phyloP scores from a whole-genome alignment of 2,329 filamentous ascomycete species.

The Aaosphaeria pasadenensis region DNA sequence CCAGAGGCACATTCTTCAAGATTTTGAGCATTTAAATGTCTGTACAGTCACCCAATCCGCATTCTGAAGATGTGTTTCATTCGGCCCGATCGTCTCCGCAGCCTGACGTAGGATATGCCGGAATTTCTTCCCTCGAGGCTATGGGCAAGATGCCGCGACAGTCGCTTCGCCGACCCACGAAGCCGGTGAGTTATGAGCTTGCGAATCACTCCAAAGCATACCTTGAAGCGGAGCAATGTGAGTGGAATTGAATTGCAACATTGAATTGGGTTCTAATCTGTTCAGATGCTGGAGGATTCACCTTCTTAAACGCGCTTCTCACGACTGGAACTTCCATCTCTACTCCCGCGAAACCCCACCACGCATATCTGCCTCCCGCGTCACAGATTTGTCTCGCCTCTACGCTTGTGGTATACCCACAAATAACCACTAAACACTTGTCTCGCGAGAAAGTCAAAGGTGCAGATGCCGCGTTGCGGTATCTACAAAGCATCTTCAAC shows the following conservation, averaged over 20 bases:
- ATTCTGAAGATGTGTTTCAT: too few species aligned
- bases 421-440: slow-evolving; percentile 69
- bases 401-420: slow-evolving; percentile 79
- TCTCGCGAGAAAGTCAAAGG: slow-evolving; percentile 60
- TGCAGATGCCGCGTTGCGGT: slow-evolving; percentile 64
- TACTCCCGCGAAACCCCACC: slow-evolving; percentile 30
- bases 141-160: slow-evolving; percentile 22
- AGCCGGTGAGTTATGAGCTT: slow-evolving; percentile 32
- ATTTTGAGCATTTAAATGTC: too few species aligned
- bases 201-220: slow-evolving; percentile 36
- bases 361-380: slow-evolving; percentile 65
- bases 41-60: too few species aligned
- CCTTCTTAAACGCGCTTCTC: slow-evolving; percentile 34
- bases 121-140: slow-evolving; percentile 15
- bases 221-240: slow-evolving; percentile 33
- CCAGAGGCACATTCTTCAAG: too few species aligned
- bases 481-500: slow-evolving; percentile 65
- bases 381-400: slow-evolving; percentile 73
- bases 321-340: slow-evolving; percentile 30
- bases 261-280: background rate
- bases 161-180: slow-evolving; percentile 25
- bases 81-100: too few species aligned
- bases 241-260: background rate
- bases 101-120: background rate
- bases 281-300: slow-evolving; percentile 30